These are phyloP conservation scores for Dissophora globulifera DNA, from an alignment of 192 early-diverging fungal genomes.

Conservation along the genomic window DNA sequence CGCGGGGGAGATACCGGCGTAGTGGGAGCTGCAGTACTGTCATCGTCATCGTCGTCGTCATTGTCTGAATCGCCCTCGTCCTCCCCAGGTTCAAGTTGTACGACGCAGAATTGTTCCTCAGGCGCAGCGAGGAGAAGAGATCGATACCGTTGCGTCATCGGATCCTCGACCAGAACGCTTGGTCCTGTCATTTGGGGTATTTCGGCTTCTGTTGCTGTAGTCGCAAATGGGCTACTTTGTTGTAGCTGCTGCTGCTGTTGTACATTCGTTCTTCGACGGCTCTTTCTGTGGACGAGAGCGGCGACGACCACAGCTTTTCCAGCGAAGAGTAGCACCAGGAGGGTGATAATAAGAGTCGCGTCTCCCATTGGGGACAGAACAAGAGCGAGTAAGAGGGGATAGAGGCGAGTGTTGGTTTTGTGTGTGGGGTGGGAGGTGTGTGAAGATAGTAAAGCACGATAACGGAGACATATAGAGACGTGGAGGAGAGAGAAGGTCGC, in stretches of 20 bases:
- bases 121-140: background rate
- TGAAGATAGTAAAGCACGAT: no score
- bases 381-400: no score
- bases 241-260: no score
- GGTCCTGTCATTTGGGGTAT: background rate
- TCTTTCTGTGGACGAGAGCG: background rate
- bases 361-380: background rate
- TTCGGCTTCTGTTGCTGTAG: background rate
- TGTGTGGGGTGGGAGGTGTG: no score
- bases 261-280: background rate
- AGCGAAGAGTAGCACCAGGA: background rate
- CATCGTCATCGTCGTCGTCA: background rate
- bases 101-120: no score
- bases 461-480: no score
- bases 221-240: no score
- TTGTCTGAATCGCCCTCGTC: no score
- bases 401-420: no score
- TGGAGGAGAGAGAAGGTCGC: no score
- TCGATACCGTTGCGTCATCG: conserved; percentile 4
- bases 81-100: no score
- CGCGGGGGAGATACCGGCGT: background rate
- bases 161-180: background rate
- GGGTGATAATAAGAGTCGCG: background rate
- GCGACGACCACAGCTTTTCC: background rate
- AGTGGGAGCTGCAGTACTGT: background rate